Base-by-base conservation (phyloP, 2,329 filamentous ascomycete genomes). In the Aspergillus latus region DNA sequence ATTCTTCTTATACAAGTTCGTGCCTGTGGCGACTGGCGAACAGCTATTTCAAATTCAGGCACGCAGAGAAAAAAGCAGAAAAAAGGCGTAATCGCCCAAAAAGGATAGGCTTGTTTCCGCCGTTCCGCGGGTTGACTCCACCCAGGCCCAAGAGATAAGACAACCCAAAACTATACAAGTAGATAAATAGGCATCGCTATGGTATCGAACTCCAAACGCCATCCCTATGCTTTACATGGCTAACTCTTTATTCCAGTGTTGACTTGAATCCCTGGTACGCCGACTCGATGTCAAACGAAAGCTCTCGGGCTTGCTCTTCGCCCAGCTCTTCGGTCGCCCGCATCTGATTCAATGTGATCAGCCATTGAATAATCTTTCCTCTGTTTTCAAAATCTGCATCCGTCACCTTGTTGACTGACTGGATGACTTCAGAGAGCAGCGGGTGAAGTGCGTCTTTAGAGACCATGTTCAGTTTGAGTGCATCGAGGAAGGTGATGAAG, bases 261-360 rank as follows among this genome's bases (percentile, higher is more conserved):
- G 83, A 85, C 74, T 97, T 96, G 74, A 97, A 97, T 1, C 93
- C 93, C 66, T 93, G 87, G 70, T 97, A 97, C 40, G 93, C 93
- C 68, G 90, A 87, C 70, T 96, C 91, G 68, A 97, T 96, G 72
- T 97, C 93, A 72, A 96, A 85, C 64, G 94, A 89, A 64, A 97
- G 78, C 73, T 99, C 92, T 56, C 93, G 82, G 5, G 89, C 89
- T 75, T 97, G 91, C 56, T 93, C 87, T 67, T 96, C 89, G 64
- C 84, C 88, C 64, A 99, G 75, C 72, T 96, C 92, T 68, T 97
- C 92, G 1, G 91, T 92, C 7, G 92, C 94, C 69, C 90, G 90
- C 94, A 99, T 97, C 76, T 97, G 92, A 71, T 99, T 99, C 62
- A 99, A 80, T 5, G 90, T 89, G 67, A 99, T 99, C 63, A 99